Evolutionary conservation across 345 rosid genomes (phyloP).

Genomic region (Gossypium thurberi): DNA sequence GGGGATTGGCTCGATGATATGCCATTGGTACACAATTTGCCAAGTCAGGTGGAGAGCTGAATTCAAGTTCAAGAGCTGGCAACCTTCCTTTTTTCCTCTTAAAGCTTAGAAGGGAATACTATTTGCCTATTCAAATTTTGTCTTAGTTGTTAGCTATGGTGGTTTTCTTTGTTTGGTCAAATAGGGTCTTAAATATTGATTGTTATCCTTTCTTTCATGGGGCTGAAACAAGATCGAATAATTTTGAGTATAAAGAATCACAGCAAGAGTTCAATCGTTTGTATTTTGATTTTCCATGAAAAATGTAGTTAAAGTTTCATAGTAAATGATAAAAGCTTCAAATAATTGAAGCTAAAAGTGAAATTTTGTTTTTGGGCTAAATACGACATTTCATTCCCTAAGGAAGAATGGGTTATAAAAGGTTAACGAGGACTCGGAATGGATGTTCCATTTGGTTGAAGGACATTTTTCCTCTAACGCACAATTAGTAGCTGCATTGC

Average conservation of each 20-base stretch:
- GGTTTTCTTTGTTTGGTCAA: background rate
- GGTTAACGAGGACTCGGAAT: too few species aligned
- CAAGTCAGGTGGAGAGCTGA: slow-evolving; percentile 48
- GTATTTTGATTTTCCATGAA: background rate
- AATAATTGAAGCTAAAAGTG: too few species aligned
- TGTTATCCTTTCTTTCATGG: too few species aligned
- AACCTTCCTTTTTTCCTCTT: background rate
- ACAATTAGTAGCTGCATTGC: too few species aligned
- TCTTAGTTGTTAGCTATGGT: background rate
- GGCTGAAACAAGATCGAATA: background rate
- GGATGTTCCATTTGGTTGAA: too few species aligned
- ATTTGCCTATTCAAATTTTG: background rate
- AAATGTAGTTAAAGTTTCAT: background rate
- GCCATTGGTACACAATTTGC: slow-evolving; percentile 44
- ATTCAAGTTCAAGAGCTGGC: background rate
- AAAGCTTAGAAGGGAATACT: background rate
- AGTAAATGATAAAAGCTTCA: too few species aligned
- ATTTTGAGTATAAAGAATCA: background rate
- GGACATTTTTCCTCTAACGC: too few species aligned
- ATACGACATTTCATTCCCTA: too few species aligned
- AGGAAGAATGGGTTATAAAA: too few species aligned
- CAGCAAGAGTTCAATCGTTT: background rate
- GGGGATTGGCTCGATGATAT: slow-evolving; percentile 94
- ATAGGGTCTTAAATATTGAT: background rate
- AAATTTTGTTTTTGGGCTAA: too few species aligned